Evolutionary conservation across 495 filamentous ascomycete genomes (phyloP).

Genomic region (Schizothecium vesticola): DNA sequence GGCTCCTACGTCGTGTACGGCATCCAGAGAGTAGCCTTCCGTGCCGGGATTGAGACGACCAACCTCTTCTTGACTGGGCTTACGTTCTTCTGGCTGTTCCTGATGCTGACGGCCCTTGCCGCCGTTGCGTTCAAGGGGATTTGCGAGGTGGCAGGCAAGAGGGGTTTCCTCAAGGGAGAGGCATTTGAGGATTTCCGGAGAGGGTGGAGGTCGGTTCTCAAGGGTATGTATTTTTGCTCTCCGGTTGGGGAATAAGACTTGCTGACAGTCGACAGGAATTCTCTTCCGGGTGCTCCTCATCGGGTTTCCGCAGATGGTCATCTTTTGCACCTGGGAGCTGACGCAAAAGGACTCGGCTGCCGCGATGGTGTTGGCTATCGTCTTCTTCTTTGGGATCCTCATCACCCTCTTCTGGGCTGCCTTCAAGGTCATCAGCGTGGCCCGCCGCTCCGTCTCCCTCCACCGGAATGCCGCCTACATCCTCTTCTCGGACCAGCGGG

Average conservation of each 20-base stretch:
- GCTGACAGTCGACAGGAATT: constrained; percentile 59
- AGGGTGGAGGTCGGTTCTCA: constrained; percentile 56
- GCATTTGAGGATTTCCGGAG: constrained; percentile 93
- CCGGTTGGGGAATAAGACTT: not conserved
- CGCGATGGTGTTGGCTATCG: constrained; percentile 80
- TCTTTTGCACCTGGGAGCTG: constrained; percentile 93
- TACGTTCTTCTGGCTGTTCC: constrained; percentile 82
- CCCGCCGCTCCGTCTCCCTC: constrained; percentile 79
- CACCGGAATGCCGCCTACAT: constrained; percentile 98
- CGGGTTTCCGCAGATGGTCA: constrained; percentile 86
- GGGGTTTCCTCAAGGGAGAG: constrained; percentile 73
- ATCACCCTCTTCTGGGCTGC: constrained; percentile 80
- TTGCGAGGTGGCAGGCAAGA: constrained; percentile 64
- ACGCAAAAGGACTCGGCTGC: constrained; percentile 80
- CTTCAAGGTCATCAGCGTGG: constrained; percentile 82
- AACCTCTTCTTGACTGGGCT: constrained; percentile 94
- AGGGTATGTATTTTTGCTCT: constrained; percentile 14
- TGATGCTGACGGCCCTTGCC: constrained; percentile 61
- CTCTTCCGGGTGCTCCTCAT: constrained; percentile 88
- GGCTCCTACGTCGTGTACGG: constrained; percentile 69
- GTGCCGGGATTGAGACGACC: constrained; percentile 75
- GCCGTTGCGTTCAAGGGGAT: constrained; percentile 75
- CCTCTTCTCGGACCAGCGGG: constrained; percentile 87
- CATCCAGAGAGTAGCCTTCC: constrained; percentile 87
- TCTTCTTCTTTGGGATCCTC: constrained; percentile 81